These are phyloP conservation scores for Chlorociboria aeruginascens DNA, from an alignment of 495 filamentous ascomycete species.

Conservation along the genomic window DNA sequence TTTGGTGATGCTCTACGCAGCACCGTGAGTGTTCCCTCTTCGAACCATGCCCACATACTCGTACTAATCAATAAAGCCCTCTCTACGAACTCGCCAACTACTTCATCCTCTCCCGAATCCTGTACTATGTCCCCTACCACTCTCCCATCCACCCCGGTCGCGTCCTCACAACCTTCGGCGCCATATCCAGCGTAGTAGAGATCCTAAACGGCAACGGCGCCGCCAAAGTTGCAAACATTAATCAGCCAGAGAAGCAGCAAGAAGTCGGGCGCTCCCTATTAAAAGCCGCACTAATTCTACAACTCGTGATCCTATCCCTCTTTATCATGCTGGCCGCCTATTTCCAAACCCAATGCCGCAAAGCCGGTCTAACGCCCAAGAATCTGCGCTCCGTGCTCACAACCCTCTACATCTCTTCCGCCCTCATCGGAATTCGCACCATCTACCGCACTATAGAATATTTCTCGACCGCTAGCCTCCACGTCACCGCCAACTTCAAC, in stretches of 20 bases:
- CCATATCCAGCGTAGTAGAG: conserved; percentile 51
- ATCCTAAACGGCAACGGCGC: conserved; percentile 59
- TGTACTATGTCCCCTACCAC: conserved; percentile 70
- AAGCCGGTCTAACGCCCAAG: conserved; percentile 35
- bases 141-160: conserved; percentile 69
- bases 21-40: conserved; percentile 39
- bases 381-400: conserved; percentile 46
- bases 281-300: conserved; percentile 55
- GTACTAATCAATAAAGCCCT: conserved; percentile 34
- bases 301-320: conserved; percentile 47
- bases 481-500: conserved; percentile 9
- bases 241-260: conserved; percentile 28
- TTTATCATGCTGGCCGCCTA: conserved; percentile 45
- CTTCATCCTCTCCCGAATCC: conserved; percentile 59
- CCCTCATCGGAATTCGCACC: conserved; percentile 47
- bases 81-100: conserved; percentile 67
- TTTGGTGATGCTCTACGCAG: conserved; percentile 47
- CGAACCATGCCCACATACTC: not conserved
- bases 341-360: conserved; percentile 49
- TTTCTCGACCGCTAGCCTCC: conserved; percentile 22
- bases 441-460: conserved; percentile 60
- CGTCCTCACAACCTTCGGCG: conserved; percentile 63
- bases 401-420: conserved; percentile 50
- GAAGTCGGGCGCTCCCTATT: conserved; percentile 45
- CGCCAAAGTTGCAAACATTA: conserved; percentile 41